A percentile compares a stretch with the other conserved stretches of the same genome.
Conservation (phyloP, 1,284 basidiomycete species). For the Termitomyces sp. region DNA sequence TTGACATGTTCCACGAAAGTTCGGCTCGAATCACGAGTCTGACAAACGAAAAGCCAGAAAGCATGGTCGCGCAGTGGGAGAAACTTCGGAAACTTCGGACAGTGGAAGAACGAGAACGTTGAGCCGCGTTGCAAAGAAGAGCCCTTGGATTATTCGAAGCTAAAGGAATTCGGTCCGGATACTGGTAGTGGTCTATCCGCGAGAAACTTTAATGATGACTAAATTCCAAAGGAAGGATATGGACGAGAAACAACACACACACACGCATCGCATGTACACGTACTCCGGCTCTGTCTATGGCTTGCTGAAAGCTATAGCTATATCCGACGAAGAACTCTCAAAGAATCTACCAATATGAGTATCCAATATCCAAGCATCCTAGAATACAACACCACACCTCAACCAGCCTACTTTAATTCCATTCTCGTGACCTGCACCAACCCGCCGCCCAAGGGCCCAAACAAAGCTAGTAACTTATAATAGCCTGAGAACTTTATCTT, state of each 20-base stretch:
- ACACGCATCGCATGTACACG: not conserved
- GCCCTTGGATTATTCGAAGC: not conserved
- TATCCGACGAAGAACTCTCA: not conserved
- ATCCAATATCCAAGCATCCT: not conserved
- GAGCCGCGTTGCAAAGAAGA: no score
- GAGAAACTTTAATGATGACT: not conserved
- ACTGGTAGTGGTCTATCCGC: not conserved
- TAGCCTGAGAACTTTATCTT: no score
- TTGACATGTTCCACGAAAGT: not conserved
- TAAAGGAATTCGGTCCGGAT: not conserved
- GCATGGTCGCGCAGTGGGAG: not conserved
- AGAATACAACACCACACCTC: not conserved
- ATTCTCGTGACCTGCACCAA: not conserved
- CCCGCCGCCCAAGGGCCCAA: not conserved
- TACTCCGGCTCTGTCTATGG: not conserved
- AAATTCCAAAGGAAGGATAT: not conserved
- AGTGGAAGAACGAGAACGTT: not conserved
- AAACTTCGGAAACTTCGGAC: conserved; percentile 1
- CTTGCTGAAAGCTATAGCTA: not conserved
- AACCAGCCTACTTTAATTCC: not conserved
- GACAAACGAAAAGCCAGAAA: not conserved
- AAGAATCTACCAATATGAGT: not conserved
- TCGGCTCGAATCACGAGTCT: not conserved
- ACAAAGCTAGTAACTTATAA: no score
- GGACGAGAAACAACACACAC: not conserved